Base-by-base conservation (phyloP, 768 basidiomycete genomes). In the Trametes sanguinea region DNA sequence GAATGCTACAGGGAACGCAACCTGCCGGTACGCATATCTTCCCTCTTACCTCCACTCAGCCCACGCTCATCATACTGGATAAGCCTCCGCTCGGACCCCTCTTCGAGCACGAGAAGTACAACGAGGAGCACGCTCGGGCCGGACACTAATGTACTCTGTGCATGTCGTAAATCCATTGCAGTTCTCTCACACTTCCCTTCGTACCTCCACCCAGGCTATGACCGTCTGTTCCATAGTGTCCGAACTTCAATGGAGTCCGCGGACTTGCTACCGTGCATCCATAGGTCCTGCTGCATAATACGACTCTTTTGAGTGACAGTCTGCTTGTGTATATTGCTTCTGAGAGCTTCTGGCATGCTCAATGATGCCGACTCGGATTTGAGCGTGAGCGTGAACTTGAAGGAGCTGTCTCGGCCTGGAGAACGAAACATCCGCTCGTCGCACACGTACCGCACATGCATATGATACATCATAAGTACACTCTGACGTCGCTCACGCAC, bases 1-100 rank as follows among this genome's bases (percentile, higher is more conserved):
- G 44, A 47, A 14, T 9, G 16, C 4, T 46, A 10, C 81, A 83
- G 91, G 92, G 92, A 94, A 76, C 87, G 92, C 62, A 92, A 93
- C 71, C 72, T 84, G 62, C 90, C 91, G 65, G 92, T 93, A 78
- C 42, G 87, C 77, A 53, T 22, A 45, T 13, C 10, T 9, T 35
- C n/a, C 22, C 32, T 35, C 14, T 29, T n/a, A 30, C 29, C 11
- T 11, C 14, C 43, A 51, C 4, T n/a, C 2, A 14, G 14, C 32
- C 32, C 14, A 43, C 30, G 37, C 56, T 72, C 37, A 68, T 47
- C 9, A 11, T 9, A 2, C 48, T 37, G 62, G 30, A 44, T 29
- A 63, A 90, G 89, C 88, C 89, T 60, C 76, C 76, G 29, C 78
- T 86, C 69, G 86, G 80, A 8, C 83, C 86, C 43, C 73, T 86